Evolutionary conservation across 1,284 basidiomycete species (phyloP), one percentile per base, ranked within the genome.

Genomic region (Malassezia yamatoensis): DNA sequence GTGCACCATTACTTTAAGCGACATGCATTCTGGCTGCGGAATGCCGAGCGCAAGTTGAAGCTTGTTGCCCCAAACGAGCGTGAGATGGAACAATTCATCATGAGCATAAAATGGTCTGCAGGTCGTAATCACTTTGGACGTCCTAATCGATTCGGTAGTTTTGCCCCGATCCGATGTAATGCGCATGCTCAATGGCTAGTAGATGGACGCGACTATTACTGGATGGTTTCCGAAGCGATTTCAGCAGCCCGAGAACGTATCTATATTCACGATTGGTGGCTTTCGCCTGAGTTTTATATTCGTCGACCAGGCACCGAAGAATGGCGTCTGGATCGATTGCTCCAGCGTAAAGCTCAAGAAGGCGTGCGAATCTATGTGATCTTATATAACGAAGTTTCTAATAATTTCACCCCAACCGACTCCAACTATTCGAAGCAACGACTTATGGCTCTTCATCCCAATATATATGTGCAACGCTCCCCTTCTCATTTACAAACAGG

Each of bases 171-270:
- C 56, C 82, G 93, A 15, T 77, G 88, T 67, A 91, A 96, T 68
- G 91, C 91, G 2, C 86, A 88, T 36, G 88, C 90, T 0, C 93
- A 96, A 69, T 98, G 94, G 94, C 83, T 98, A 3, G 90, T 96
- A n/a, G 94, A 99, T 76, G 94, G 93, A n/a, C 64, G 72, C 24
- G 72, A 74, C 56, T 74, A 74, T 61, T 74, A 62, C 47, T 74
- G 71, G 71, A 93, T 93, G 71, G 78, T 98, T n/a, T 90, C 88
- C 33, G 83, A 89, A 45, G 93, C 94, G 0, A 86, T 98, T 50
- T 79, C 88, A 48, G 81, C 94, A 65, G 93, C 94, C 3, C 86
- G 85, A 70, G 87, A 94, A 66, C 82, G 80, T 38, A 75, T 78
- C 57, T 77, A 70, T 41, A 73, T 73, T 29, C 70, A 73, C 56